Evolutionary conservation across 2,329 filamentous ascomycete species (phyloP).

Genomic region (Graphiopsis chlorocephala): DNA sequence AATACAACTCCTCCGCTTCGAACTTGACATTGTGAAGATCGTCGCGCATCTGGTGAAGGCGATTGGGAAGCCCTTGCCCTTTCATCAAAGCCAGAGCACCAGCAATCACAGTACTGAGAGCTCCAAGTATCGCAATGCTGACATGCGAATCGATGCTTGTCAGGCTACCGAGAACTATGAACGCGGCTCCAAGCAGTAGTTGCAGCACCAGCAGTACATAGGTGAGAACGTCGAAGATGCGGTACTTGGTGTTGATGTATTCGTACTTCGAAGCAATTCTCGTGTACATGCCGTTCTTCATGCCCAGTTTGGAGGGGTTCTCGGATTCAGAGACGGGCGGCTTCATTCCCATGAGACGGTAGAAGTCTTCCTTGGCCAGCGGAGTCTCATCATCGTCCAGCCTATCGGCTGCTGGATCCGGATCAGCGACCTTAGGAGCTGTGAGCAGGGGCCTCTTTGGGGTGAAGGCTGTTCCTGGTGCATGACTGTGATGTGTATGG

Average conservation of each 20-base stretch:
- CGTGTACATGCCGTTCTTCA: slow-evolving; percentile 29
- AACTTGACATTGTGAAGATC: slow-evolving; percentile 33
- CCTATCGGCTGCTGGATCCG: slow-evolving; percentile 28
- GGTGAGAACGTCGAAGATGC: slow-evolving; percentile 30
- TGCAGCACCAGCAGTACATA: slow-evolving; percentile 34
- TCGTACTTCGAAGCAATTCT: slow-evolving; percentile 21
- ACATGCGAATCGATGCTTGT: slow-evolving; percentile 28
- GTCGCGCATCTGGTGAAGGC: slow-evolving; percentile 34
- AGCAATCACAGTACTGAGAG: slow-evolving; percentile 34
- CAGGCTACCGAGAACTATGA: slow-evolving; percentile 36
- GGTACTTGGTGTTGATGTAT: slow-evolving; percentile 30
- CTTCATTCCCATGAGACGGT: slow-evolving; percentile 33
- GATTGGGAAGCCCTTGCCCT: slow-evolving; percentile 37
- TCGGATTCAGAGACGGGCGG: slow-evolving; percentile 20
- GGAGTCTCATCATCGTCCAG: slow-evolving; percentile 26
- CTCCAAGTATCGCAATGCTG: slow-evolving; percentile 33
- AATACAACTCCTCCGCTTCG: slow-evolving; percentile 37
- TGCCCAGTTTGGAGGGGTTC: slow-evolving; percentile 27
- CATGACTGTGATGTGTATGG: slow-evolving; percentile 12
- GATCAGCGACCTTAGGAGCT: slow-evolving; percentile 24
- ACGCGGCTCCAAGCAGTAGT: slow-evolving; percentile 34
- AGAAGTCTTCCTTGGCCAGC: slow-evolving; percentile 27
- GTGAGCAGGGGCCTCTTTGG: slow-evolving; percentile 17
- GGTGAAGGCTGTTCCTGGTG: slow-evolving; percentile 1
- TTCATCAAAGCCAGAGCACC: slow-evolving; percentile 36